phyloP scores from a whole-genome alignment of 805 yeast species.

The Kuraishia piskuri region DNA sequence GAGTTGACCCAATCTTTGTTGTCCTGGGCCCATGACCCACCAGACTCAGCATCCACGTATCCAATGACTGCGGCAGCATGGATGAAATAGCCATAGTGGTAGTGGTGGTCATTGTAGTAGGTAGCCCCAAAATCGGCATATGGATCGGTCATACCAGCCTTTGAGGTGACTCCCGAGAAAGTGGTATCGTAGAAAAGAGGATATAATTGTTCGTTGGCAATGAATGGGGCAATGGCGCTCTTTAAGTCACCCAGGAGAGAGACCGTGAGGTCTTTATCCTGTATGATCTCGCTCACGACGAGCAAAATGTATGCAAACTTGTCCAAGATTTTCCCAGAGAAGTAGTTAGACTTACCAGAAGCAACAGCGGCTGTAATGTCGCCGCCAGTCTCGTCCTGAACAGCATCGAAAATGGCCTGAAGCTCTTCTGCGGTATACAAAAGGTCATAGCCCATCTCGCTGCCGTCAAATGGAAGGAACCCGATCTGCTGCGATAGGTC shows the following conservation, averaged over 20 bases:
- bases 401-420: slow-evolving; percentile 32
- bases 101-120: slow-evolving; percentile 50
- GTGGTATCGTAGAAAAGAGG: slow-evolving; percentile 50
- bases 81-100: slow-evolving; percentile 46
- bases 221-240: slow-evolving; percentile 33
- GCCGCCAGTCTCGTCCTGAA: slow-evolving; percentile 33
- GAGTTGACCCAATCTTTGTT: slow-evolving; percentile 45
- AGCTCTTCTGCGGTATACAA: slow-evolving; percentile 36
- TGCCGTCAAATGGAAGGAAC: slow-evolving; percentile 17
- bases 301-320: slow-evolving; percentile 49
- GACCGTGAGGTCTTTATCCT: slow-evolving; percentile 33
- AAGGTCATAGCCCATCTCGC: slow-evolving; percentile 14
- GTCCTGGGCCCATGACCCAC: slow-evolving; percentile 46
- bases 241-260: slow-evolving; percentile 40
- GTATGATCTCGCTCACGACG: slow-evolving; percentile 38
- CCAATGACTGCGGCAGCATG: slow-evolving; percentile 61
- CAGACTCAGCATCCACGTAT: slow-evolving; percentile 37
- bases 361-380: slow-evolving; percentile 34
- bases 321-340: slow-evolving; percentile 46
- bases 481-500: slow-evolving; percentile 20
- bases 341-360: slow-evolving; percentile 34
- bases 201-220: slow-evolving; percentile 31
- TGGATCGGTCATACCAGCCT: slow-evolving; percentile 35
- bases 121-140: slow-evolving; percentile 39
- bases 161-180: slow-evolving; percentile 48